Base-by-base conservation (phyloP, 441 rosid genomes). In the Populus trichocarpa region DNA sequence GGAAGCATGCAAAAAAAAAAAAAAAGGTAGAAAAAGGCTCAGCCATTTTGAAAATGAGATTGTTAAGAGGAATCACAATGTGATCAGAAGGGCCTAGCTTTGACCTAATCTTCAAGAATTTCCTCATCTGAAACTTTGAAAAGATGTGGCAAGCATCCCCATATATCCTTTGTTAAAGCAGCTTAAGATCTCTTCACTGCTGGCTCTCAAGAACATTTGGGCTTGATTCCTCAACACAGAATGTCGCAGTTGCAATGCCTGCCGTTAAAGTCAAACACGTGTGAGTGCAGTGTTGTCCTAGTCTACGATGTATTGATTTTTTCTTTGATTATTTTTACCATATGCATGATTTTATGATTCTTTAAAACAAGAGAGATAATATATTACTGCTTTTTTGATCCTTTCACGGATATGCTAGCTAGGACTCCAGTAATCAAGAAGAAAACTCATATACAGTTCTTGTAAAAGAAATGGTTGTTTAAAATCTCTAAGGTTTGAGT, bases 151-250 rank as follows among this genome's bases (percentile, higher is more conserved):
- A 73, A 81, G 84, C 85, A 86, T 84, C 84, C 66, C 76, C 38
- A 23, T 67, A 61, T 59, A 64, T 50, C 53, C 86, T 80, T 84
- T 80, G 75, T 80, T 81, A 74, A 89, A 87, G 84, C 81, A 78
- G 53, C 61, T 59, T 80, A 75, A 76, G 77, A 79, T 67, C 65
- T 75, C 61, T 76, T 70, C 77, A 59, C 69, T 30, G 20, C 68
- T 33, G 8, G 36, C 75, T 70, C 77, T 82, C 73, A 68, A 79
- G 78, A 71, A 85, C 79, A 80, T 75, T 69, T 86, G 87, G 87
- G 83, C 86, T 85, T 25, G 87, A 88, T 87, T 89, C 94, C 84
- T 84, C 84, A 32, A 72, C 66, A 74, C 57, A 77, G 68, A 83
- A 70, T 20, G n/a, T 14, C n/a, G 22, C 73, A 32, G n/a, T 26